phyloP scores from a whole-genome alignment of 352 stramenopile genomes.

The Phytophthora multivora region DNA sequence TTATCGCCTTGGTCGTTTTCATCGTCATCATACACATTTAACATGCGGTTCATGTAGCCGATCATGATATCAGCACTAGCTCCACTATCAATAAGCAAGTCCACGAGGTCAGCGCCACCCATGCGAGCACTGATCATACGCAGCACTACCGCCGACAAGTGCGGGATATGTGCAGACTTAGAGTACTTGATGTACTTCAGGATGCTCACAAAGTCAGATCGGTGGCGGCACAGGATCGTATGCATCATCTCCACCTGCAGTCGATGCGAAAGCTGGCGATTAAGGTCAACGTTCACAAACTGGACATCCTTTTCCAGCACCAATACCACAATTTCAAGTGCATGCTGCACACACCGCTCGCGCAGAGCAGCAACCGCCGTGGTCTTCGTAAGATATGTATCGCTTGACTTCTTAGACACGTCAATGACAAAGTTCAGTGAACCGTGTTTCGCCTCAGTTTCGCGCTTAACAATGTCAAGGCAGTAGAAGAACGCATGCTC shows the following conservation, averaged over 20 bases:
- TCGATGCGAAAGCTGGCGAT: slow-evolving; percentile 59
- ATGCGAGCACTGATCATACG: slow-evolving; percentile 73
- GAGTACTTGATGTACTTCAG: slow-evolving; percentile 88
- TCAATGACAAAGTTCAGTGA: slow-evolving; percentile 72
- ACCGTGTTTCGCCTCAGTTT: slow-evolving; percentile 69
- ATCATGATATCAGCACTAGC: slow-evolving; percentile 69
- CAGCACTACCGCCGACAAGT: slow-evolving; percentile 73
- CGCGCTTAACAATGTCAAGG: slow-evolving; percentile 76
- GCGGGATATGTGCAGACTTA: slow-evolving; percentile 71
- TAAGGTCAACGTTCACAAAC: slow-evolving; percentile 68
- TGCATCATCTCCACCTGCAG: slow-evolving; percentile 81
- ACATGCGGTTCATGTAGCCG: slow-evolving; percentile 80
- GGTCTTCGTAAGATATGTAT: slow-evolving; percentile 59
- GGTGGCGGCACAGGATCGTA: slow-evolving; percentile 73
- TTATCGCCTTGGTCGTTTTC: slow-evolving; percentile 32
- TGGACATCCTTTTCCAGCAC: slow-evolving; percentile 71
- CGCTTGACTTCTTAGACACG: slow-evolving; percentile 46
- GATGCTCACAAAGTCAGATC: slow-evolving; percentile 78
- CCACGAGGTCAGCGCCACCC: slow-evolving; percentile 59
- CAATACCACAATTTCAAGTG: slow-evolving; percentile 77
- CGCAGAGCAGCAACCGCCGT: slow-evolving; percentile 52
- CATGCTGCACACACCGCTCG: slow-evolving; percentile 75
- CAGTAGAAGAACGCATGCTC: slow-evolving; percentile 87
- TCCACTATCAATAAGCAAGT: slow-evolving; percentile 72
- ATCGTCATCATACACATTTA: slow-evolving; percentile 72